phyloP scores from a whole-genome alignment of 805 yeast species.

The Blastobotrys muscicola region DNA sequence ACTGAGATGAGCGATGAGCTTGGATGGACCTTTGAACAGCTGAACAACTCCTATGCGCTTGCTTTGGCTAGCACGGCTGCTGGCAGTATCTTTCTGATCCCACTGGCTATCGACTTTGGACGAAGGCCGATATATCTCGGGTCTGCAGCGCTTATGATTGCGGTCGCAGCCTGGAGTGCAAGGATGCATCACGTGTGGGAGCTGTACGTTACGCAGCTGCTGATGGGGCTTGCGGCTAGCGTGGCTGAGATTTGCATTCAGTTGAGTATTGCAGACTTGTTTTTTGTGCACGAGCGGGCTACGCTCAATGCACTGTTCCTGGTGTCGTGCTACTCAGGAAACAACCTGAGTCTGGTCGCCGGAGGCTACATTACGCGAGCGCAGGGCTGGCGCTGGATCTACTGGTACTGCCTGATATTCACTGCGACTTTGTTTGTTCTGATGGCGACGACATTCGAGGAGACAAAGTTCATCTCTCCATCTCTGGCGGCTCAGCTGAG shows the following conservation, averaged over 20 bases:
- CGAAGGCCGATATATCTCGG: slow-evolving; percentile 11
- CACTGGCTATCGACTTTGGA: slow-evolving; percentile 12
- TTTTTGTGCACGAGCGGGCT: slow-evolving; percentile 21
- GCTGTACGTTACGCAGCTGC: slow-evolving; percentile 9
- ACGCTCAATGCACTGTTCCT: slow-evolving; percentile 19
- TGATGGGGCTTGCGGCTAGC: slow-evolving; percentile 8
- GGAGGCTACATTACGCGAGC: slow-evolving; percentile 19
- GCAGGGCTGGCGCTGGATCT: slow-evolving; percentile 23
- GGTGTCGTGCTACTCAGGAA: slow-evolving; percentile 19
- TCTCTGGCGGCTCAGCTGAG: background rate
- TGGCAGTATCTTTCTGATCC: slow-evolving; percentile 13
- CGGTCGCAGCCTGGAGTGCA: slow-evolving; percentile 9
- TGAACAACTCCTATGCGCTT: slow-evolving; percentile 9
- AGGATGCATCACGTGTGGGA: slow-evolving; percentile 9
- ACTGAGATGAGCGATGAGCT: slow-evolving; percentile 8
- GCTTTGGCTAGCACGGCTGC: slow-evolving; percentile 9
- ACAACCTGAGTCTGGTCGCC: slow-evolving; percentile 17
- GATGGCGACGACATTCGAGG: slow-evolving; percentile 16
- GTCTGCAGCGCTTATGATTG: slow-evolving; percentile 6
- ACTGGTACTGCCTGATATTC: slow-evolving; percentile 17
- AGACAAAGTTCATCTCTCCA: slow-evolving; percentile 12
- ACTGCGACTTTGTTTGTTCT: slow-evolving; percentile 11
- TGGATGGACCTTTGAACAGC: slow-evolving; percentile 9
- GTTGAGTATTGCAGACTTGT: slow-evolving; percentile 17
- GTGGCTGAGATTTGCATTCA: slow-evolving; percentile 16